These are phyloP conservation scores for Metarhizium humberi DNA, from an alignment of 2,329 filamentous ascomycete genomes.

Conservation along the genomic window DNA sequence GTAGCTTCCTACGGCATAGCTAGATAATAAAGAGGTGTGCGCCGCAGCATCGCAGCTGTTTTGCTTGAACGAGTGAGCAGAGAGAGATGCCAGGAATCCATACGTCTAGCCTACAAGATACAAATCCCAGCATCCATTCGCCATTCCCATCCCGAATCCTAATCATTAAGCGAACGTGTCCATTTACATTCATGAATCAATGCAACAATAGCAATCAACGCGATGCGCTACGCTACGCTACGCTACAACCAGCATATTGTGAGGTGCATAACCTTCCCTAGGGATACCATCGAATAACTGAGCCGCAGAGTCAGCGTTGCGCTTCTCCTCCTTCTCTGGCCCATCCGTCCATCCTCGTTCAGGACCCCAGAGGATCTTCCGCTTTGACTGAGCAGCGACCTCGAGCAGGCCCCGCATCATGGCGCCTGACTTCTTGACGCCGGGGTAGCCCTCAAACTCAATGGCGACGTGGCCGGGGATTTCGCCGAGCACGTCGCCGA, in stretches of 20 bases:
- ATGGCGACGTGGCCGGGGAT: constrained; percentile 48
- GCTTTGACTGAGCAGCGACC: constrained; percentile 36
- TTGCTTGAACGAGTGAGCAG: not conserved
- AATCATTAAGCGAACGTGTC: not conserved
- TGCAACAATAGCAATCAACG: not conserved
- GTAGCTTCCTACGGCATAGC: not conserved
- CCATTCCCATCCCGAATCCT: not conserved
- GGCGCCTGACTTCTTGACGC: constrained; percentile 54
- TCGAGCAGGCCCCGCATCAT: constrained; percentile 55
- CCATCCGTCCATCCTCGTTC: constrained; percentile 55
- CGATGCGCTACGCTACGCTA: constrained; percentile 5
- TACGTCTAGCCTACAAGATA: not conserved
- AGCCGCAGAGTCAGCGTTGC: not conserved
- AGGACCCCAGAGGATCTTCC: constrained; percentile 57
- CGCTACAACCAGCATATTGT: constrained; percentile 11
- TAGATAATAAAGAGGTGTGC: not conserved
- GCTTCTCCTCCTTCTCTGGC: constrained; percentile 23
- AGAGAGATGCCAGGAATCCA: not conserved
- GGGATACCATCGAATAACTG: constrained; percentile 4
- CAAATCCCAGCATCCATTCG: not conserved
- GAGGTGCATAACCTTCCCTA: constrained; percentile 9
- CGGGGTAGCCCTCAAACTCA: constrained; percentile 61
- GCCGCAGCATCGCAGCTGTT: not conserved
- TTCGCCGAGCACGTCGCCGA: constrained; percentile 46
- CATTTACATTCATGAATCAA: not conserved